phyloP scores from a whole-genome alignment of 1,284 basidiomycete genomes.

The Fomitopsis schrenkii region DNA sequence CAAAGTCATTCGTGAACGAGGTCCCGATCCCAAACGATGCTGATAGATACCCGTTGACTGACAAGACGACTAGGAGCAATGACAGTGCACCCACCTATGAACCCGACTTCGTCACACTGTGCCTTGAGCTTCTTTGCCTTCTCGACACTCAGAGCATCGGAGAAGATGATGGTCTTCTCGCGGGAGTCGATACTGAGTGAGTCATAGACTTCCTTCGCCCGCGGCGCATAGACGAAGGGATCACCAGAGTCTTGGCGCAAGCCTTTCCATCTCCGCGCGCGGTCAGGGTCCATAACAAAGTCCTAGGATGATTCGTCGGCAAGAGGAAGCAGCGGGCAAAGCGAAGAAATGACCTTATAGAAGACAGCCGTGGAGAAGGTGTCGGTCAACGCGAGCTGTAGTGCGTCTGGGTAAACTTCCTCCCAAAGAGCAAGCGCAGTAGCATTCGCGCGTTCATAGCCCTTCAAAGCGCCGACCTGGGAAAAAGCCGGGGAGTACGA shows the following conservation, averaged over 20 bases:
- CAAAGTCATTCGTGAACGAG: slow-evolving; percentile 86
- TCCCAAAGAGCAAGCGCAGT: slow-evolving; percentile 85
- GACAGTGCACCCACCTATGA: slow-evolving; percentile 50
- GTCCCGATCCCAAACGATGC: slow-evolving; percentile 91
- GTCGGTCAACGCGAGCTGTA: slow-evolving; percentile 82
- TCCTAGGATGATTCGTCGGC: slow-evolving; percentile 36
- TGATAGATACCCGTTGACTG: slow-evolving; percentile 15
- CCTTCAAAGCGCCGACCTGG: slow-evolving; percentile 76
- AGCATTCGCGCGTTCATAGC: slow-evolving; percentile 75
- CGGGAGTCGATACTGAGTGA: slow-evolving; percentile 60
- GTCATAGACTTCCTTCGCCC: slow-evolving; percentile 69
- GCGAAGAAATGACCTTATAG: slow-evolving; percentile 51
- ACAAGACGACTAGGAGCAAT: not conserved
- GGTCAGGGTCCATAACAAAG: slow-evolving; percentile 54
- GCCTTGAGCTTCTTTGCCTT: slow-evolving; percentile 67
- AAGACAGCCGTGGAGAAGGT: slow-evolving; percentile 87
- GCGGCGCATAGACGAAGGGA: slow-evolving; percentile 72
- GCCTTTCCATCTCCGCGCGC: slow-evolving; percentile 70
- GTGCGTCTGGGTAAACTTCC: slow-evolving; percentile 56
- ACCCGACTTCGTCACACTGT: slow-evolving; percentile 71
- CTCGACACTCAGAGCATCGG: slow-evolving; percentile 74
- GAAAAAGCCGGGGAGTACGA: not conserved
- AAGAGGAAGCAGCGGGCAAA: not conserved
- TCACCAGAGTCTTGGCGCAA: slow-evolving; percentile 93
- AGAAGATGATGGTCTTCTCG: slow-evolving; percentile 77